Evolutionary conservation across 148 eudicot genomes (phyloP), one percentile per base, ranked within the genome.

Genomic region (Cornus kousa): DNA sequence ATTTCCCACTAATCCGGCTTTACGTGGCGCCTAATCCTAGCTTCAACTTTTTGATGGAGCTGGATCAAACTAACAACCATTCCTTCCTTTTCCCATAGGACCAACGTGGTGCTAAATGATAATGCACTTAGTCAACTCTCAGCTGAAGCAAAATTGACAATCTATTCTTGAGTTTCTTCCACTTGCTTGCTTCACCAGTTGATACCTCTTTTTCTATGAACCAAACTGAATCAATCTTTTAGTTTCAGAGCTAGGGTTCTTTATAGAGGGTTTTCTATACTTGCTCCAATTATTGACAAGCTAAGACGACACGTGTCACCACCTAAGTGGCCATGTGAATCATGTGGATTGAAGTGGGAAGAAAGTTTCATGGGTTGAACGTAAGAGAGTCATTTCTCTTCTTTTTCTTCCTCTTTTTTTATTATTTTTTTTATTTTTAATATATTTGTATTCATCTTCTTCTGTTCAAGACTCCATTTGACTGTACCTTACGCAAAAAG

Each of bases 1-100:
- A 75, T 80, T 31, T 68, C 75, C 78, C 79, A 80, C 83, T 80
- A 37, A 69, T 75, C 35, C 57, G 19, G 23, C 70, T 2, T 35
- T 16, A 23, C 7, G 70, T 71, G 81, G 28, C 46, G 39, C 12
- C 19, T 64, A 37, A 60, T 59, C 66, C 50, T 3, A 59, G 48
- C 48, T 10, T 55, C 20, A 3, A 1, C 7, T 62, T 62, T 20
- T 62, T 62, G 8, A 20, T 53, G 59, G 59, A 14, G 0, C 17
- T 53, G 12, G 17, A 53, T 14, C 17, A 53, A 53, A 53, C 14
- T 17, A 53, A 53, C 59, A 0, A 11, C 6, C 16, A 53, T 6
- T 11, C 16, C 59, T 53, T 46, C 5, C 5, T 10, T 53, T 43
- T 43, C 48, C 48, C 48, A 5, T 10, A 53, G 8, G 17, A 53